Conservation (phyloP, 192 early-diverging fungal species). For the Gaertneriomyces sp. region DNA sequence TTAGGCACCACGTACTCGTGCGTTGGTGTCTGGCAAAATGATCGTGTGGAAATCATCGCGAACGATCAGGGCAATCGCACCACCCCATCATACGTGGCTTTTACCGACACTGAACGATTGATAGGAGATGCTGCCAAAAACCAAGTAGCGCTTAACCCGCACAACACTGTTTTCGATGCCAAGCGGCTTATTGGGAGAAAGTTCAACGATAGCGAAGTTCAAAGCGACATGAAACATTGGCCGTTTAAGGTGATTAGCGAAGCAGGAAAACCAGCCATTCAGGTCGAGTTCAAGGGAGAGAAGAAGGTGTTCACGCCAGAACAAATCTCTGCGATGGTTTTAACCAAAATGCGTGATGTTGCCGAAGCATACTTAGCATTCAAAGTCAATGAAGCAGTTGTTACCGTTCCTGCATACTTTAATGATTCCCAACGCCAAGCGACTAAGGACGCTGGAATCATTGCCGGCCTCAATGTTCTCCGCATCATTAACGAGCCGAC, state of each 20-base stretch:
- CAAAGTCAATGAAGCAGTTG: conserved; percentile 78
- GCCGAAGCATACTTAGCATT: conserved; percentile 78
- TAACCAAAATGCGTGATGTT: conserved; percentile 93
- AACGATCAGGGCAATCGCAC: conserved; percentile 99
- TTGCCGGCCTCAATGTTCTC: conserved; percentile 87
- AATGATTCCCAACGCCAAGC: conserved; percentile 95
- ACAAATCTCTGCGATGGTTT: conserved; percentile 89
- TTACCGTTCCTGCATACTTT: conserved; percentile 92
- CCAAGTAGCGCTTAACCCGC: conserved; percentile 89
- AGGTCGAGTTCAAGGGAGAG: conserved; percentile 94
- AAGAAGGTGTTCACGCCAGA: conserved; percentile 89
- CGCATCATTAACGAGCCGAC: conserved; percentile 98
- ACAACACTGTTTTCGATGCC: conserved; percentile 98
- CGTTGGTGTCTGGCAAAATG: conserved; percentile 38
- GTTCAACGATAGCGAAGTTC: conserved; percentile 87
- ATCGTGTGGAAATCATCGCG: conserved; percentile 89
- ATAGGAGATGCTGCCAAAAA: conserved; percentile 99
- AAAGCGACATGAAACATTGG: conserved; percentile 99
- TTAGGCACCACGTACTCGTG: conserved; percentile 96
- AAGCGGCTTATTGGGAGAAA: conserved; percentile 97
- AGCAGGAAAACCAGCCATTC: conserved; percentile 79
- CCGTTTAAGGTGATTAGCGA: conserved; percentile 92
- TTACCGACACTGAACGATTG: conserved; percentile 96
- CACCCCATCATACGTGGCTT: conserved; percentile 95
- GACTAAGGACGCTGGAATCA: conserved; percentile 92